These are phyloP conservation scores for Allomyces macrogynus DNA, from an alignment of 192 early-diverging fungal species.

Conservation along the genomic window DNA sequence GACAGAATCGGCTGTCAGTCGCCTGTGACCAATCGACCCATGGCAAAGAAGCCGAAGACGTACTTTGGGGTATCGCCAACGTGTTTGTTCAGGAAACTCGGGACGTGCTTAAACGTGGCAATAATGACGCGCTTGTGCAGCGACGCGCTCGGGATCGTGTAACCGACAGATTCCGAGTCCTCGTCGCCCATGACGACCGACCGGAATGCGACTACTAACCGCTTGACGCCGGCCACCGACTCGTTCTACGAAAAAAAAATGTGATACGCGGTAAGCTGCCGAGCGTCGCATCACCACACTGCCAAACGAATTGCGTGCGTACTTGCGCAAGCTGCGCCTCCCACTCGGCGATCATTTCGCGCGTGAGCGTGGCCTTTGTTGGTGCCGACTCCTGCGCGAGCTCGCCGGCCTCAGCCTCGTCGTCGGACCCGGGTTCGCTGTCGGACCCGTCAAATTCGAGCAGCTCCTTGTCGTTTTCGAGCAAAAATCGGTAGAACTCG, in stretches of 20 bases:
- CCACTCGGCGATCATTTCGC: constrained; percentile 56
- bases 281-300: background rate
- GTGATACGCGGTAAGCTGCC: constrained; percentile 8
- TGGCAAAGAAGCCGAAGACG: too few relatives aligned
- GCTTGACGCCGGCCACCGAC: constrained; percentile 46
- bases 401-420: constrained; percentile 1
- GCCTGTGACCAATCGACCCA: too few relatives aligned
- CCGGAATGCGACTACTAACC: constrained; percentile 65
- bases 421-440: constrained; percentile 9
- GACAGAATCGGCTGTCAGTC: too few relatives aligned
- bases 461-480: constrained; percentile 64
- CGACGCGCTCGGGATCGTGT: constrained; percentile 45
- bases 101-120: constrained; percentile 45
- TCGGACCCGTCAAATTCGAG: constrained; percentile 52
- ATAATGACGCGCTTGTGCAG: constrained; percentile 68
- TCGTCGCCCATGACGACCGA: constrained; percentile 47
- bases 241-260: constrained; percentile 33
- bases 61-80: constrained; percentile 9
- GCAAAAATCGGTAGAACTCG: constrained; percentile 75
- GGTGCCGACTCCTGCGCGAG: constrained; percentile 17
- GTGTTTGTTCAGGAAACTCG: constrained; percentile 47
- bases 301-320: background rate
- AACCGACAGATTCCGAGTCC: constrained; percentile 23
- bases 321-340: constrained; percentile 17
- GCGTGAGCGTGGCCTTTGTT: constrained; percentile 33